Base-by-base conservation (phyloP, 768 basidiomycete genomes). In the Chiua virens region DNA sequence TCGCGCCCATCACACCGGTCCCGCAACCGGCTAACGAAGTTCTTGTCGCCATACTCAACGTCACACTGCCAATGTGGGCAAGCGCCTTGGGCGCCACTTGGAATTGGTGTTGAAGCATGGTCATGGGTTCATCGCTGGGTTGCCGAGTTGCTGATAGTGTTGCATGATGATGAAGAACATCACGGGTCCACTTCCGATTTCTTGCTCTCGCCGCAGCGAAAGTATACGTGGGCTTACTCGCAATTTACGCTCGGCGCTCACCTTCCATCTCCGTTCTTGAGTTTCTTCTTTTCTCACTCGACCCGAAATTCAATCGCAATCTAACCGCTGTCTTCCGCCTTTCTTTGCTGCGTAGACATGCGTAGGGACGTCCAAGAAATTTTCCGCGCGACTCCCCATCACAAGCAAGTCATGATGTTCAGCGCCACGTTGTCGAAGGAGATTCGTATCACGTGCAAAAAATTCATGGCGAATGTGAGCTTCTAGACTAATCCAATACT, bases 391-490 rank as follows among this genome's bases (percentile, higher is more conserved):
- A 98, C 97, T 18, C 97, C 97, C 45, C 96, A 97, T 73, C 94
- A 97, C 82, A 99, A 99, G 79, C 96, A 99, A 80, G 97, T 99
- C 60, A 99, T 99, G 97, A 99, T 99, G 97, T 99, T 99, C 80
- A 96, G 93, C 63, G 97, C 97, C 36, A 99, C 97, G 1, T 75
- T 99, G 54, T 85, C 92, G 50, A 98, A 99, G 78, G 97, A 98
- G 58, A 96, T 99, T 52, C 82, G 97, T 50, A 80, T 86, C 8
- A 98, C 97, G 0, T 99, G 97, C 84, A 98, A 98, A 77, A 98
- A 99, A 70, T 99, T 99, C 72, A 99, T 99, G 97, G 90, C 91
- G 28, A 96, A 92, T 67, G 97, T 98, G 63, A 57, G 94, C 80
- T 0, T 18, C 10, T 8, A 20, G 2, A 23, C 17, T 4, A 36